phyloP scores from a whole-genome alignment of 495 filamentous ascomycete species.

The Thermochaetoides thermophila region DNA sequence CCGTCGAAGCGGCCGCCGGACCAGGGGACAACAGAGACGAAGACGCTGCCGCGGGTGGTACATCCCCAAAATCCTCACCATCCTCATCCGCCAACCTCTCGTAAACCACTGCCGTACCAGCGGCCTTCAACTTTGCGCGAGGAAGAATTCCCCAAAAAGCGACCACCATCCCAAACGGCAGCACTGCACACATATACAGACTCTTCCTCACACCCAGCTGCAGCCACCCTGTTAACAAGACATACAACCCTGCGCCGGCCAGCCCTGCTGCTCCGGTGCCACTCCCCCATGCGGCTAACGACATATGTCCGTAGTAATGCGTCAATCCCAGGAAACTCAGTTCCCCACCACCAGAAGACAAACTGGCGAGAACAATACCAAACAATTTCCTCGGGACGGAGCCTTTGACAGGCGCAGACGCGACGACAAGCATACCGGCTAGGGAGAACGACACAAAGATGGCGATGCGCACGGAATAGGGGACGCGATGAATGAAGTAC shows the following conservation, averaged over 20 bases:
- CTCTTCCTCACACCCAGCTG: constrained; percentile 55
- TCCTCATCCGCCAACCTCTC: constrained; percentile 19
- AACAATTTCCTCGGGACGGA: constrained; percentile 59
- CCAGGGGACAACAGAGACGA: constrained; percentile 26
- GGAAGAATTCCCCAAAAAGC: constrained; percentile 77
- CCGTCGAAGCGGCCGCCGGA: constrained; percentile 17
- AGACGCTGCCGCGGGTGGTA: constrained; percentile 12
- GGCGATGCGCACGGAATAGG: constrained; percentile 62
- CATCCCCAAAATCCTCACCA: constrained; percentile 23
- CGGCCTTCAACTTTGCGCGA: constrained; percentile 35
- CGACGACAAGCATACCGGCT: constrained; percentile 77
- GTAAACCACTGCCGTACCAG: constrained; percentile 30
- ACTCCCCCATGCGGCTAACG: constrained; percentile 81
- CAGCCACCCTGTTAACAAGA: constrained; percentile 64
- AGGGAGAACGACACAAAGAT: constrained; percentile 57
- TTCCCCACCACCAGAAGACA: constrained; percentile 75
- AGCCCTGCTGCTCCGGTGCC: constrained; percentile 86
- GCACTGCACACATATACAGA: constrained; percentile 56
- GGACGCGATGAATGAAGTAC: constrained; percentile 79
- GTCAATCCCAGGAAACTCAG: constrained; percentile 80
- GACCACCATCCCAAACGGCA: constrained; percentile 70
- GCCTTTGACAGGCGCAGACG: constrained; percentile 50
- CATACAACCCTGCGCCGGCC: constrained; percentile 75
- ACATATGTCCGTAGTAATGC: constrained; percentile 85
- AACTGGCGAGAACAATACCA: constrained; percentile 71